Evolutionary conservation across 2,329 filamentous ascomycete genomes (phyloP).

Genomic region (Fusarium sp.): DNA sequence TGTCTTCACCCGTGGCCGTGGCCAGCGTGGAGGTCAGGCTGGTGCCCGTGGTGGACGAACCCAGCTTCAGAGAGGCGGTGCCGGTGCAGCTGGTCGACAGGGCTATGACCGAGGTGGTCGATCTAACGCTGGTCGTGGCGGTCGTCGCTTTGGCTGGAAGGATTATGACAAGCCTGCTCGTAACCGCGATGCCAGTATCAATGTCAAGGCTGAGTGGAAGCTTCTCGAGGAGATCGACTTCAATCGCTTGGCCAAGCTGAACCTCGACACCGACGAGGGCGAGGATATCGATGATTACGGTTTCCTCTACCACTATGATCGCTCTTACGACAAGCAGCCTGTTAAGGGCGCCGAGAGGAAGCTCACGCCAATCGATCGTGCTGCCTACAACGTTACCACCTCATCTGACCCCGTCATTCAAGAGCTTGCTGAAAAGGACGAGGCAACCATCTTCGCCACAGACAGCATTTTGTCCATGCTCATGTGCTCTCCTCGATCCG

Average conservation of each 20-base stretch:
- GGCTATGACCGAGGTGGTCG: slow-evolving; percentile 77
- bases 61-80: slow-evolving; percentile 78
- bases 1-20: slow-evolving; percentile 89
- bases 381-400: slow-evolving; percentile 97
- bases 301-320: slow-evolving; percentile 99
- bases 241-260: slow-evolving; percentile 93
- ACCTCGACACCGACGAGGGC: slow-evolving; percentile 92
- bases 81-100: slow-evolving; percentile 69
- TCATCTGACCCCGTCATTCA: slow-evolving; percentile 97
- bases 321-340: slow-evolving; percentile 91
- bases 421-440: slow-evolving; percentile 94
- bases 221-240: slow-evolving; percentile 99
- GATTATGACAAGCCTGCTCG: slow-evolving; percentile 98
- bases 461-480: slow-evolving; percentile 98
- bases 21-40: slow-evolving; percentile 78
- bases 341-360: slow-evolving; percentile 91
- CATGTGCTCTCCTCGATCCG: slow-evolving; percentile 96
- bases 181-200: slow-evolving; percentile 95
- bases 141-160: slow-evolving; percentile 96
- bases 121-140: slow-evolving; percentile 75
- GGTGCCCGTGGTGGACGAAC: slow-evolving; percentile 69
- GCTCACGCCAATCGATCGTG: slow-evolving; percentile 89
- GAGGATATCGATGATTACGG: slow-evolving; percentile 96
- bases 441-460: slow-evolving; percentile 96
- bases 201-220: slow-evolving; percentile 95